Evolutionary conservation across 768 basidiomycete genomes (phyloP).

Genomic region (Crepidotus variabilis): DNA sequence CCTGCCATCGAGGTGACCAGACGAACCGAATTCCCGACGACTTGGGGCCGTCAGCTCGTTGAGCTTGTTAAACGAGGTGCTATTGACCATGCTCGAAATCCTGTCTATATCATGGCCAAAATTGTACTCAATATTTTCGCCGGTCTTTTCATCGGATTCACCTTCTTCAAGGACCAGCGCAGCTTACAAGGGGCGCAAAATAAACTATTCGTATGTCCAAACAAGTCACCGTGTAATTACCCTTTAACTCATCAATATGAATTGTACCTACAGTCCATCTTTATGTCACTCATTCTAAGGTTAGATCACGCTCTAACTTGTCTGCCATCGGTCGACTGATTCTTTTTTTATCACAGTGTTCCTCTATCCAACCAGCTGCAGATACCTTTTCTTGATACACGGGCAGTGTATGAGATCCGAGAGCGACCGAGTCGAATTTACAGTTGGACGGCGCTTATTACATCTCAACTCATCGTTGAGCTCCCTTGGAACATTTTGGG

Average conservation of each 20-base stretch:
- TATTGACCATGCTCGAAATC: constrained; percentile 46
- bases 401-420: constrained; percentile 60
- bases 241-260: constrained; percentile 7
- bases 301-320: constrained; percentile 3
- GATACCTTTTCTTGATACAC: constrained; percentile 50
- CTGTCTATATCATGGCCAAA: constrained; percentile 58
- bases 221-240: too few relatives aligned
- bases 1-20: constrained; percentile 32
- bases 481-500: constrained; percentile 59
- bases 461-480: constrained; percentile 51
- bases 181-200: constrained; percentile 56
- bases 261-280: constrained; percentile 35
- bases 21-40: constrained; percentile 45
- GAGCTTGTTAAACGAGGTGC: constrained; percentile 41
- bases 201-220: constrained; percentile 59
- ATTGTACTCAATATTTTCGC: constrained; percentile 45
- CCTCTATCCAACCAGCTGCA: constrained; percentile 61
- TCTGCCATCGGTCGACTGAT: background rate
- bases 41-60: constrained; percentile 44
- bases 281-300: constrained; percentile 46
- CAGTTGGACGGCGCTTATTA: constrained; percentile 55
- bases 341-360: constrained; percentile 22
- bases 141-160: constrained; percentile 56
- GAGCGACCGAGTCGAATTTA: constrained; percentile 64
- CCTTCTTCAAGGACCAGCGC: constrained; percentile 51